phyloP scores from a whole-genome alignment of 805 yeast species.

The Candida ovalis region DNA sequence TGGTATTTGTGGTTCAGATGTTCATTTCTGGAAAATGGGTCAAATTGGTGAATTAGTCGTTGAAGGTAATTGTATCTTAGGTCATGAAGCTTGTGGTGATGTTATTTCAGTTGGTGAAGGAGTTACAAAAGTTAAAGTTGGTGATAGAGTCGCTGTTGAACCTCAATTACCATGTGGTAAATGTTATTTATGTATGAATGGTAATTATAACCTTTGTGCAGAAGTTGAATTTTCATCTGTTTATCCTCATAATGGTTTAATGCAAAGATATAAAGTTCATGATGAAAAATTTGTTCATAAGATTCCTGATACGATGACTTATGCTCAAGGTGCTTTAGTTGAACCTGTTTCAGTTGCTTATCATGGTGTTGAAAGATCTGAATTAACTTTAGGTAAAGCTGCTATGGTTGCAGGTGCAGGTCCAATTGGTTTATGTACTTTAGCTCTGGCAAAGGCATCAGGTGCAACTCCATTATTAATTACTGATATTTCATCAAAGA shows the following conservation, averaged over 20 bases:
- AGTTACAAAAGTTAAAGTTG: conserved; percentile 41
- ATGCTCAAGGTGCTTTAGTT: conserved; percentile 50
- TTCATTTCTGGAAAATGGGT: conserved; percentile 66
- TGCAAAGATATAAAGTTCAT: conserved; percentile 36
- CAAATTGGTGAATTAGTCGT: conserved; percentile 48
- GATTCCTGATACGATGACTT: conserved; percentile 41
- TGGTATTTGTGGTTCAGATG: conserved; percentile 75
- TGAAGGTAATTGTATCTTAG: conserved; percentile 34
- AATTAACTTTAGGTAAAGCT: conserved; percentile 45
- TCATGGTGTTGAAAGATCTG: conserved; percentile 47
- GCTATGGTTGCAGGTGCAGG: conserved; percentile 52
- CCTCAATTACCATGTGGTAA: conserved; percentile 52
- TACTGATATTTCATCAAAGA: conserved; percentile 42
- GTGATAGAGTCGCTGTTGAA: conserved; percentile 48
- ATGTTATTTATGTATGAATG: conserved; percentile 36
- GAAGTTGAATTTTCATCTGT: conserved; percentile 37
- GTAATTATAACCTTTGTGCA: conserved; percentile 39
- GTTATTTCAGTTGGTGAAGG: conserved; percentile 47
- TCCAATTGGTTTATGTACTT: conserved; percentile 52
- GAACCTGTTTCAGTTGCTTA: conserved; percentile 54
- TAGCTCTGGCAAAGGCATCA: conserved; percentile 45
- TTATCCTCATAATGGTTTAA: conserved; percentile 36
- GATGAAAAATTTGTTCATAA: conserved; percentile 33
- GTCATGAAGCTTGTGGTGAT: conserved; percentile 46
- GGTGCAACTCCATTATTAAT: conserved; percentile 52